These are phyloP conservation scores for Xylaria hypoxylon DNA, from an alignment of 2,329 filamentous ascomycete genomes.

Conservation along the genomic window DNA sequence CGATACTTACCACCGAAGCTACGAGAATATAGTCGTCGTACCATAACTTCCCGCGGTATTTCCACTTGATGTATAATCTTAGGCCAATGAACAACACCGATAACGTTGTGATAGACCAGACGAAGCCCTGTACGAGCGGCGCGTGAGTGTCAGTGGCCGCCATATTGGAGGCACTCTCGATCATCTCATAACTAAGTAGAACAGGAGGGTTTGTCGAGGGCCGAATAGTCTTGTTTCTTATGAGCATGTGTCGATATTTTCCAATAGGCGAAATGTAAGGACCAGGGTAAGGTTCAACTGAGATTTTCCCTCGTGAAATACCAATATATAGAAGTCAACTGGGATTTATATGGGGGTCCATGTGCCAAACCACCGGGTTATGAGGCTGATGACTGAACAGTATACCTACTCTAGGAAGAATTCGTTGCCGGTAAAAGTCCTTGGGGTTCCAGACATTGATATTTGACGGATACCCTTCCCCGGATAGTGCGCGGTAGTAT, in stretches of 20 bases:
- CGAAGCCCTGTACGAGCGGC: slow-evolving; percentile 23
- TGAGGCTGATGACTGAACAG: slow-evolving; percentile 6
- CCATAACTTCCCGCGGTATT: slow-evolving; percentile 31
- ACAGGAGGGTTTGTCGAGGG: not conserved
- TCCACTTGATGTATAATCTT: slow-evolving; percentile 36
- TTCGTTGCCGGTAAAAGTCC: slow-evolving; percentile 12
- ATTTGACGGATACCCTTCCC: slow-evolving; percentile 21
- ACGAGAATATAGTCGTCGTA: slow-evolving; percentile 35
- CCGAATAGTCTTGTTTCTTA: not conserved
- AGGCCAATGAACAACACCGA: slow-evolving; percentile 16
- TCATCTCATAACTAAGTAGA: slow-evolving; percentile 16
- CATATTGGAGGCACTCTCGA: slow-evolving; percentile 17
- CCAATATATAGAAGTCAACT: not conserved
- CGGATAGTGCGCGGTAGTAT: not conserved
- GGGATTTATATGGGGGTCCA: not conserved
- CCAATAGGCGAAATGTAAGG: not conserved
- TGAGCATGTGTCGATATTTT: not conserved
- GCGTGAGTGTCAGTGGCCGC: slow-evolving; percentile 24
- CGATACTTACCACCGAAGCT: slow-evolving; percentile 27
- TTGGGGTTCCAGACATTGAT: slow-evolving; percentile 26
- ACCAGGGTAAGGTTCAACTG: not conserved
- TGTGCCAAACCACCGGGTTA: slow-evolving; percentile 9
- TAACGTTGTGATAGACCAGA: slow-evolving; percentile 31
- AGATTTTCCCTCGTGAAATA: not conserved
- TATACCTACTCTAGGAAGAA: not conserved